Evolutionary conservation across 164 flowering plant species (phyloP).

Genomic region (Magnolia officinalis): DNA sequence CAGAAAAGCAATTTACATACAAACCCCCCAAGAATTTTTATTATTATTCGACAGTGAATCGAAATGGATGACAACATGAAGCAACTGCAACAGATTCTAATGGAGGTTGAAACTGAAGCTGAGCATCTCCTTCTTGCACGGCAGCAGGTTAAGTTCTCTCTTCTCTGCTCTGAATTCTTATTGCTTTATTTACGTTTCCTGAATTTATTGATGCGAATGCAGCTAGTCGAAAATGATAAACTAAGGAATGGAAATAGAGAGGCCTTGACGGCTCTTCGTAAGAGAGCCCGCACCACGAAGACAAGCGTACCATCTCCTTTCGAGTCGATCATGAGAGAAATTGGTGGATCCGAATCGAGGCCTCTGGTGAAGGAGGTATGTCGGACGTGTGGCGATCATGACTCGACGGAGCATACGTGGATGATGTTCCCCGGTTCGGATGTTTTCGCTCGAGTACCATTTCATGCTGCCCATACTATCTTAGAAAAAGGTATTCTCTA

Average conservation of each 20-base stretch:
- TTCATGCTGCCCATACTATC: constrained; percentile 87
- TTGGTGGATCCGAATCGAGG: constrained; percentile 46
- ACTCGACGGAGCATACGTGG: constrained; percentile 65
- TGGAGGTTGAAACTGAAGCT: constrained; percentile 70
- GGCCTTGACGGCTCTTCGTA: constrained; percentile 79
- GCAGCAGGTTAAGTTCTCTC: constrained; percentile 45
- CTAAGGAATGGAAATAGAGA: constrained; percentile 82
- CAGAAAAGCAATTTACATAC: too few species aligned
- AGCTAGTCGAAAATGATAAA: constrained; percentile 83
- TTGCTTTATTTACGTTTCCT: not conserved
- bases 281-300: constrained; percentile 73
- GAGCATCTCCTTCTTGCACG: constrained; percentile 78
- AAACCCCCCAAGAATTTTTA: too few species aligned
- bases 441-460: constrained; percentile 69
- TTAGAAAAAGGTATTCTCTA: constrained; percentile 62
- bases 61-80: constrained; percentile 57
- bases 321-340: constrained; percentile 73
- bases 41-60: not conserved
- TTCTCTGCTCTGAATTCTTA: not conserved
- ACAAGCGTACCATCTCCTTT: constrained; percentile 77
- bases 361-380: constrained; percentile 81
- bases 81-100: constrained; percentile 42
- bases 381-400: constrained; percentile 76
- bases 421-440: constrained; percentile 90
- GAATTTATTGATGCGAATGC: constrained; percentile 4